These are phyloP conservation scores for Nicotiana tabacum DNA, from an alignment of 257 asterid species.

Conservation along the genomic window DNA sequence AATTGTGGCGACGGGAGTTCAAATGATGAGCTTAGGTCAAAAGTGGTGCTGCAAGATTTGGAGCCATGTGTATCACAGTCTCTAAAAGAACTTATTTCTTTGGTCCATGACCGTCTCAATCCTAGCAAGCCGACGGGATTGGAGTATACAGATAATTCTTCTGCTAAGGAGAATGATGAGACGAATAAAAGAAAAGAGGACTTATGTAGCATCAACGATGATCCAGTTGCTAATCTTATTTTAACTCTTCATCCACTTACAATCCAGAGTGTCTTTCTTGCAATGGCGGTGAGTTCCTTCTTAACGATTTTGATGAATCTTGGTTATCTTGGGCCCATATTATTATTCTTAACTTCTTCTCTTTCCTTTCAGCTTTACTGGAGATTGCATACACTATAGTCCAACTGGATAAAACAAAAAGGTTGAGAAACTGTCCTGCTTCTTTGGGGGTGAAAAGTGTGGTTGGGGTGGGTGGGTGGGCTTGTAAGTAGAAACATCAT, in stretches of 20 bases:
- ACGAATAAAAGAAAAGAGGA: constrained; percentile 23
- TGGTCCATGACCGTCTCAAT: constrained; percentile 56
- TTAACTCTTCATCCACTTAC: constrained; percentile 68
- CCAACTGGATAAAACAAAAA: background rate
- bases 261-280: constrained; percentile 54
- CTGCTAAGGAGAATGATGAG: constrained; percentile 29
- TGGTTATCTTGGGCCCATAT: background rate
- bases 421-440: background rate
- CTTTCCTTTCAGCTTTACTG: constrained; percentile 5
- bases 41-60: constrained; percentile 45
- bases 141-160: constrained; percentile 27
- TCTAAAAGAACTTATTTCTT: constrained; percentile 67
- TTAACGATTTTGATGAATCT: background rate
- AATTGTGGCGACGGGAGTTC: constrained; percentile 27
- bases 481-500: background rate
- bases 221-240: constrained; percentile 64
- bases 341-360: constrained; percentile 9
- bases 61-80: constrained; percentile 51
- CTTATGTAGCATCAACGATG: constrained; percentile 50
- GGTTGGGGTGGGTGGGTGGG: too few relatives aligned
- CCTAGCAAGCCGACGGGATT: constrained; percentile 36
- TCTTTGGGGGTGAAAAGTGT: background rate
- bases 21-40: constrained; percentile 31
- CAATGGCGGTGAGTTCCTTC: constrained; percentile 71
- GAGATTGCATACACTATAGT: constrained; percentile 12